Percentiles rank a stretch among this genome's conserved stretches.
Conservation (phyloP, 2,329 filamentous ascomycete genomes). For the Dactylellina cionopaga region DNA sequence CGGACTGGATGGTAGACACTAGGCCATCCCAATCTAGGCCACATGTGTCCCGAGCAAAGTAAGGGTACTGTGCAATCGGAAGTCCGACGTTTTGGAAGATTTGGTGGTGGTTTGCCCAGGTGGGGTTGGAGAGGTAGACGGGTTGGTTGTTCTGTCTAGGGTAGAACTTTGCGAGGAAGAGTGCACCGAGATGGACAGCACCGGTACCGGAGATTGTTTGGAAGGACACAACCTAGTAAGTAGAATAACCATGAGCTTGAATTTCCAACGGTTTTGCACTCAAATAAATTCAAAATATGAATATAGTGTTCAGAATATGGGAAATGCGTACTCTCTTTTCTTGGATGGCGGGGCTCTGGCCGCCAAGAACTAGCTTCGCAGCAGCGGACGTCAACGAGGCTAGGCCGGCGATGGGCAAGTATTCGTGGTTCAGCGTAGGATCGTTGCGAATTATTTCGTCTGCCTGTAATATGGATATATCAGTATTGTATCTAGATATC, state of each 20-base stretch:
- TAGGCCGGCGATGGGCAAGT: slow-evolving; percentile 95
- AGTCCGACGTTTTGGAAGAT: slow-evolving; percentile 95
- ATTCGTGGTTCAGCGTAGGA: slow-evolving; percentile 89
- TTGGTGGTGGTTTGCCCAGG: slow-evolving; percentile 97
- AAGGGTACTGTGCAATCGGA: slow-evolving; percentile 92
- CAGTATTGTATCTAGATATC: slow-evolving; percentile 54
- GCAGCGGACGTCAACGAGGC: slow-evolving; percentile 93
- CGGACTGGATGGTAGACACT: slow-evolving; percentile 86
- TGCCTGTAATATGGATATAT: slow-evolving; percentile 67
- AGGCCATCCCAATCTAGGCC: slow-evolving; percentile 96
- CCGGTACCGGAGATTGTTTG: slow-evolving; percentile 99
- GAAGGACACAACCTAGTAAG: slow-evolving; percentile 85
- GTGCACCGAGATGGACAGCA: slow-evolving; percentile 91
- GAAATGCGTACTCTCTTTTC: slow-evolving; percentile 62
- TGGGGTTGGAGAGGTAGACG: slow-evolving; percentile 94
- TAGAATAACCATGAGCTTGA: too few species aligned
- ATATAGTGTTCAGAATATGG: neutral
- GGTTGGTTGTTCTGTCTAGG: slow-evolving; percentile 79
- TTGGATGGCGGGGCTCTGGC: slow-evolving; percentile 78
- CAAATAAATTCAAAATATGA: slow-evolving; percentile 59
- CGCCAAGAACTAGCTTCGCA: slow-evolving; percentile 87
- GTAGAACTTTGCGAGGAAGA: slow-evolving; percentile 91
- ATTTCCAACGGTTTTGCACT: too few species aligned
- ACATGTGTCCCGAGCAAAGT: slow-evolving; percentile 99
- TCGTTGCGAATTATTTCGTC: slow-evolving; percentile 64